Evolutionary conservation across 1,284 basidiomycete genomes (phyloP).

Genomic region (Vanrija pseudolonga): DNA sequence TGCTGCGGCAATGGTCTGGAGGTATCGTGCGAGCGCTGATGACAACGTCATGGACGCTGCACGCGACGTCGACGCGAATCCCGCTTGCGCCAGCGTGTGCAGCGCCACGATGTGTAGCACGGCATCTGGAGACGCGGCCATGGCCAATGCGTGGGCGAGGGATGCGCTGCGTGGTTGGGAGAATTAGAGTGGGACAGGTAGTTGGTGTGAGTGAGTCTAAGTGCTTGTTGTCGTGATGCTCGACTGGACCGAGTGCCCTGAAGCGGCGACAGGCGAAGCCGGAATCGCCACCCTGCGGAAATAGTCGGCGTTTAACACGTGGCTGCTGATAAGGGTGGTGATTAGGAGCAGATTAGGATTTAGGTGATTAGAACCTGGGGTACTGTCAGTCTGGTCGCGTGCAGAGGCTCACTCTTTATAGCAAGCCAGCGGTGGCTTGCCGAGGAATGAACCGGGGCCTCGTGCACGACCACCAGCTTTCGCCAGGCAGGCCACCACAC

Average conservation of each 20-base stretch:
- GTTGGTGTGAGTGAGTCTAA: background rate
- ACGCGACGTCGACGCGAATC: slow-evolving; percentile 42
- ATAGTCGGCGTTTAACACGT: background rate
- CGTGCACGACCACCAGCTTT: too few species aligned
- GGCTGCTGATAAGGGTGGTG: too few species aligned
- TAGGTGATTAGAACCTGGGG: too few species aligned
- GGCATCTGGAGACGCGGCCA: slow-evolving; percentile 37
- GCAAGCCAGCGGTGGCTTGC: too few species aligned
- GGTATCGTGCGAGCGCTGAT: slow-evolving; percentile 32
- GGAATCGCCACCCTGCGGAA: background rate
- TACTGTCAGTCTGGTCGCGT: too few species aligned
- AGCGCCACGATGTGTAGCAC: slow-evolving; percentile 42
- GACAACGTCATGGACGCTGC: slow-evolving; percentile 41
- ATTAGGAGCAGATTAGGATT: too few species aligned
- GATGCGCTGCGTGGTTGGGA: background rate
- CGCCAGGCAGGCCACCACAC: too few species aligned
- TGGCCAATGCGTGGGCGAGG: slow-evolving; percentile 4
- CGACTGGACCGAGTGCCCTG: too few species aligned
- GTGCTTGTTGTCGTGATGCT: background rate
- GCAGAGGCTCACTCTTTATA: too few species aligned
- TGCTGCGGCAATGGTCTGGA: slow-evolving; percentile 32
- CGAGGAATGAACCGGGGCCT: too few species aligned
- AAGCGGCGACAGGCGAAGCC: background rate
- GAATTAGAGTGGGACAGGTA: background rate
- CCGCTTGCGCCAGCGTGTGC: slow-evolving; percentile 38